These are phyloP conservation scores for Xerocomellus dryophilus DNA, from an alignment of 768 basidiomycete genomes.

Conservation along the genomic window DNA sequence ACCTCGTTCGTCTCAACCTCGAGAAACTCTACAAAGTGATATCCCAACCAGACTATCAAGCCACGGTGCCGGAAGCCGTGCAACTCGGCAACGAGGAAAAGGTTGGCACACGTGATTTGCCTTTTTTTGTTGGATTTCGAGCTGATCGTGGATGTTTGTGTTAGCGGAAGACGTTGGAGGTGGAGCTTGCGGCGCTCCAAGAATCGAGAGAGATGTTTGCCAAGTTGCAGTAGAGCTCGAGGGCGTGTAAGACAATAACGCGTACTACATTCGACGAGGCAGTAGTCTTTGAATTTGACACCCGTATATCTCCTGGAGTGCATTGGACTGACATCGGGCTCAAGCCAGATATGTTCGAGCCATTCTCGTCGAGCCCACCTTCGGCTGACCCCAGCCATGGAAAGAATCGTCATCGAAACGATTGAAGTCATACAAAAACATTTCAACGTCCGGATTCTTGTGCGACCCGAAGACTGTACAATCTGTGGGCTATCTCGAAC, in stretches of 20 bases:
- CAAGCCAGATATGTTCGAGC: no score
- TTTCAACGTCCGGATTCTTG: not conserved
- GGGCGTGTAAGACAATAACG: no score
- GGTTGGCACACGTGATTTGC: constrained; percentile 38
- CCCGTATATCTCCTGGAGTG: no score
- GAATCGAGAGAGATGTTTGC: constrained; percentile 74
- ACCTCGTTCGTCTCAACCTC: constrained; percentile 62
- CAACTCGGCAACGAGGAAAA: constrained; percentile 75
- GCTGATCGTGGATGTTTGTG: not conserved
- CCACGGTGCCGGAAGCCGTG: constrained; percentile 77
- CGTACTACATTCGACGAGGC: no score
- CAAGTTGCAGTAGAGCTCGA: constrained; percentile 47
- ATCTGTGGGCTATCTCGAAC: not conserved
- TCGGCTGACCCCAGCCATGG: no score
- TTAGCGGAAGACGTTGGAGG: constrained; percentile 51
- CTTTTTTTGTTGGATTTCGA: no score
- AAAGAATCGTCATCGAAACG: no score
- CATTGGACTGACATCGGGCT: no score
- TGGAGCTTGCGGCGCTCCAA: constrained; percentile 73
- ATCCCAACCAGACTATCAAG: constrained; percentile 71
- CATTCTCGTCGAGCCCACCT: no score
- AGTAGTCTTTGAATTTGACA: no score
- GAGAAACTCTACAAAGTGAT: constrained; percentile 76
- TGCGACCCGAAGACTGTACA: not conserved
- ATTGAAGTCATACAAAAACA: not conserved